A percentile compares a stretch with the other conserved stretches of the same genome.
Evolutionary conservation across 1,139 yeast genomes (phyloP).

Genomic region (Debaryomyces subglobosus): DNA sequence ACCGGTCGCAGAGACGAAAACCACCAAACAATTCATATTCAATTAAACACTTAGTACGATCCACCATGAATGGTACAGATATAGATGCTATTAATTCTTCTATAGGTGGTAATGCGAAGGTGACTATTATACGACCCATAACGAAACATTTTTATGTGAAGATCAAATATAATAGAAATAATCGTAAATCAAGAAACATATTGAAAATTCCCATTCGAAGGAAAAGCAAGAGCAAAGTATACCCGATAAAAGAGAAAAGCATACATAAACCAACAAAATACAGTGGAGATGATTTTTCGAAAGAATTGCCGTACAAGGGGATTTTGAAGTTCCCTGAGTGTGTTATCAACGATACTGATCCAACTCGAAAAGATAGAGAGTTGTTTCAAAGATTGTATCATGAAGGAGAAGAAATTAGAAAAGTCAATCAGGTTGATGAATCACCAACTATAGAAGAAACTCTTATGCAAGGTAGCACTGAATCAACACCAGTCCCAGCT

Average conservation of each 20-base stretch:
- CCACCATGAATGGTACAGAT: not conserved
- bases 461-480: constrained; percentile 9
- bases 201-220: constrained; percentile 1
- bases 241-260: not conserved
- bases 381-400: constrained; percentile 40
- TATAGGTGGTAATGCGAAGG: not conserved
- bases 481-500: constrained; percentile 22
- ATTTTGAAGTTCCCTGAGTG: constrained; percentile 62
- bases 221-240: not conserved
- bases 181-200: constrained; percentile 2
- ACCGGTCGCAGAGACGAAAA: constrained; percentile 23
- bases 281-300: constrained; percentile 8
- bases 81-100: not conserved
- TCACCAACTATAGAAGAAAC: not conserved
- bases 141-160: constrained; percentile 6
- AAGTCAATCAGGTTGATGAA: not conserved
- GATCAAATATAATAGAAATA: constrained; percentile 7
- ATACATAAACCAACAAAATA: not conserved
- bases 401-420: constrained; percentile 29
- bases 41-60: constrained; percentile 16
- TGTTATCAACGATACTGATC: constrained; percentile 62
- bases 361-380: constrained; percentile 53
- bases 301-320: constrained; percentile 67
- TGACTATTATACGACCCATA: not conserved
- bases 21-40: constrained; percentile 18